A percentile compares a stretch with the other conserved stretches of the same genome.
phyloP scores from a whole-genome alignment of 257 asterid genomes.

The Scutellaria baicalensis region DNA sequence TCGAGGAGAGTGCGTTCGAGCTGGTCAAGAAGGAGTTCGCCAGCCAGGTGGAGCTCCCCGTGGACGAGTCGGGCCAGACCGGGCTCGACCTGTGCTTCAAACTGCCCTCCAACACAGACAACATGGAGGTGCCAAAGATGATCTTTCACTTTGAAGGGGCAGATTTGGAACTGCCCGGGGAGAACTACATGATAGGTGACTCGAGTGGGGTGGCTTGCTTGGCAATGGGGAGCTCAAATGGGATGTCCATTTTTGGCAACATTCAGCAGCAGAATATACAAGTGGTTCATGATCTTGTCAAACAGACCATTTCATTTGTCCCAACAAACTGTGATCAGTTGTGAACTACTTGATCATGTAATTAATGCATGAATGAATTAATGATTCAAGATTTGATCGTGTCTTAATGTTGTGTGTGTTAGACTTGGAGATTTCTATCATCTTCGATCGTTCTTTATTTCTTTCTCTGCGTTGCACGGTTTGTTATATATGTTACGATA shows the following conservation, averaged over 20 bases:
- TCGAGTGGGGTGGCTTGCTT: slow-evolving; percentile 60
- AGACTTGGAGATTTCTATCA: too few species aligned
- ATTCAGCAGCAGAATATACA: slow-evolving; percentile 72
- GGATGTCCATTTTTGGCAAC: slow-evolving; percentile 83
- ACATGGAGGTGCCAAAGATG: slow-evolving; percentile 54
- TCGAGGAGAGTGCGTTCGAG: slow-evolving; percentile 43
- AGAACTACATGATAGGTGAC: slow-evolving; percentile 64
- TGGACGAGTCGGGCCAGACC: slow-evolving; percentile 33
- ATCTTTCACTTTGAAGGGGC: slow-evolving; percentile 55
- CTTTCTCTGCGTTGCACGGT: too few species aligned
- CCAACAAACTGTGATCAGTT: slow-evolving; percentile 29
- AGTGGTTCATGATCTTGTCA: slow-evolving; percentile 64
- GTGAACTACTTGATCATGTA: not conserved
- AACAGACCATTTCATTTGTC: slow-evolving; percentile 59
- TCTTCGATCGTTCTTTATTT: too few species aligned
- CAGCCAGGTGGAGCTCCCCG: slow-evolving; percentile 40
- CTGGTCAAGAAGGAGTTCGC: slow-evolving; percentile 47
- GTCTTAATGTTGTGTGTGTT: too few species aligned
- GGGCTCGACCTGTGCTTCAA: slow-evolving; percentile 73
- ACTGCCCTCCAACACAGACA: slow-evolving; percentile 32
- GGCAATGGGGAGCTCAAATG: slow-evolving; percentile 76
- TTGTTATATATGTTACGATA: too few species aligned
- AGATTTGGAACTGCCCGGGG: slow-evolving; percentile 70
- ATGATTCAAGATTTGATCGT: too few species aligned
- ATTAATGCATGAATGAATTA: too few species aligned